Evolutionary conservation across 2,329 filamentous ascomycete genomes (phyloP), one percentile per base, ranked within the genome.

Genomic region (Beauveria asiatica): DNA sequence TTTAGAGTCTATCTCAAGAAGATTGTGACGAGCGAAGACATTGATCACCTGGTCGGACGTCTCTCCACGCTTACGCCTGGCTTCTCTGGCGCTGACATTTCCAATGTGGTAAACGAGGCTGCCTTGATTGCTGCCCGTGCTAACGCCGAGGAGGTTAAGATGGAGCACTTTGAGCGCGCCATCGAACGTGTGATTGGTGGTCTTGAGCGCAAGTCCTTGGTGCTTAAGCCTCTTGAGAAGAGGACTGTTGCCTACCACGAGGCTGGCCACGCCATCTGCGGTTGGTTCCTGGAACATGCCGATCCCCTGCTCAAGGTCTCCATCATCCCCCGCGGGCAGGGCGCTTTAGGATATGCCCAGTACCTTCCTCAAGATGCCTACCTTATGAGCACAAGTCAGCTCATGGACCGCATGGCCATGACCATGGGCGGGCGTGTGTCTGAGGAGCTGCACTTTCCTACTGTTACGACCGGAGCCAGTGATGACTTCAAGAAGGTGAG

Each of bases 361-460:
- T 97, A 97, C 73, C 83, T 99, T n/a, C 94, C 94, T 1, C 82
- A 87, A 23, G 94, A 99, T 70, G 91, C 90, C 9, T 97, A 97
- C 73, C 83, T 99, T 64, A 94, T 99, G 92, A 96, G 88, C 70
- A 87, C 90, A 64, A 87, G 92, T 72, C 94, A 99, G 76, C 81
- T 99, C 46, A 96, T 97, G 90, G 94, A 99, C 74, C 92, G 94
- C 67, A 99, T 99, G 94, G 94, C 94, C 65, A 99, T 99, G 94
- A 97, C 93, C 2, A 86, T 99, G 59, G 94, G 92, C 67, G 94
- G 94, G 1, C 91, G 94, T 65, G 89, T 99, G 25, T 94, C 89
- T 21, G 94, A 99, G 76, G 94, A 99, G 75, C 78, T 99, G 8
- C 93, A 99, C 76, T 99, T 99, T 75, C 88, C 94, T 39, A 96